Base-by-base conservation (phyloP, 2,329 filamentous ascomycete species). In the Xylaria sp. region DNA sequence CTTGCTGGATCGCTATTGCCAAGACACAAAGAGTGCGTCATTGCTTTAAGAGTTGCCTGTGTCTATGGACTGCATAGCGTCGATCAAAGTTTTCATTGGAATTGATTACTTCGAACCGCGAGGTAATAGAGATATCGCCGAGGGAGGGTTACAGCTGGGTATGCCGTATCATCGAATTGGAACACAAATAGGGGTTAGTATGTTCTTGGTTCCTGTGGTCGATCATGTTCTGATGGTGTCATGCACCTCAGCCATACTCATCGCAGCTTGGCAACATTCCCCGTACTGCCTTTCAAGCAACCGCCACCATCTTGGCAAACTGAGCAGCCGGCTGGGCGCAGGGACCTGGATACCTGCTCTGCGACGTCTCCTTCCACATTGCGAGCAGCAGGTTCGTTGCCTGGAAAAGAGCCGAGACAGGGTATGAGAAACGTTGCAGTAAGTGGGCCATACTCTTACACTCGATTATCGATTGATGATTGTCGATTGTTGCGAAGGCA, bases 281-380 rank as follows among this genome's bases (percentile, higher is more conserved):
- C 56, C 57, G 55, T 60, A 36, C 58, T 68, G 47, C 62, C 62
- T 61, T 38, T 69, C 60, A 25, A 47, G 57, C 53, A 60, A 55
- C 60, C 64, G 57, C 67, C 61, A 69, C 63, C 44, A 27, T 61
- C 67, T 69, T 69, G 67, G 67, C 67, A 50, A 57, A 55, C 53
- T 65, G 13, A 65, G 61, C 39, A 67, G 56, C 61, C 64, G 67
- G 62, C 67, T 69, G 61, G 57, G 64, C 64, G 53, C 42, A 56
- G 53, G 36, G 25, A 20, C 33, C 15, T 49, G 22, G 36, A 6
- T 33, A 13, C 42, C 17, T 38, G 10, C 22, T 55, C 61, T 56
- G 57, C 38, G 36, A 58, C 33, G 58, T 62, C 33, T 36, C 60
- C 57, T 53, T 51, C 22, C 29, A 54, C 17, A 61, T 33, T 54